phyloP scores from a whole-genome alignment of 2,329 filamentous ascomycete species.

The Periconia macrospinosa region DNA sequence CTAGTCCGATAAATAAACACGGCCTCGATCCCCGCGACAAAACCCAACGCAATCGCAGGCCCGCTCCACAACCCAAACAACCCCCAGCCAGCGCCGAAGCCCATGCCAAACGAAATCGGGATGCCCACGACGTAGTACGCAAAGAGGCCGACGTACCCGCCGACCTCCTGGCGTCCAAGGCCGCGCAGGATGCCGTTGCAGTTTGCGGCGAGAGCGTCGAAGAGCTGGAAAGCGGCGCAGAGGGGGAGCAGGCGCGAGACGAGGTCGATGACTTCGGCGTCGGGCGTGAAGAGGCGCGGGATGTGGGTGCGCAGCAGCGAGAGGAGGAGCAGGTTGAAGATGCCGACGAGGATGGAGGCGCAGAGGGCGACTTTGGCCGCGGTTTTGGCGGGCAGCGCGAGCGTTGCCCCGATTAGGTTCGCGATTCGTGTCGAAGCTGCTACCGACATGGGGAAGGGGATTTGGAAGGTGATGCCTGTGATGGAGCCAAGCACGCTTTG shows the following conservation, averaged over 20 bases:
- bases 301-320: slow-evolving; percentile 70
- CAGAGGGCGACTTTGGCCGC: slow-evolving; percentile 76
- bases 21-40: slow-evolving; percentile 60
- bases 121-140: slow-evolving; percentile 86
- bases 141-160: slow-evolving; percentile 83
- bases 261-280: slow-evolving; percentile 67
- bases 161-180: slow-evolving; percentile 84
- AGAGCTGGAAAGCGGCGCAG: slow-evolving; percentile 85
- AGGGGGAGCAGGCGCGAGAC: slow-evolving; percentile 72
- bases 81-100: slow-evolving; percentile 76
- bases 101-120: slow-evolving; percentile 77
- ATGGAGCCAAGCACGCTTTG: slow-evolving; percentile 84
- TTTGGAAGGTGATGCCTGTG: slow-evolving; percentile 79
- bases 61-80: slow-evolving; percentile 76
- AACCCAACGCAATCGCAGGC: slow-evolving; percentile 64
- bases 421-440: slow-evolving; percentile 86
- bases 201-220: slow-evolving; percentile 77
- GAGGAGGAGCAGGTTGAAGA: slow-evolving; percentile 76
- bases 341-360: slow-evolving; percentile 69
- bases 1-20: slow-evolving; percentile 58
- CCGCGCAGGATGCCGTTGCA: slow-evolving; percentile 86
- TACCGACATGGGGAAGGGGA: slow-evolving; percentile 89
- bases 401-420: slow-evolving; percentile 85
- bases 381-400: slow-evolving; percentile 77
- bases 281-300: slow-evolving; percentile 72